phyloP scores from a whole-genome alignment of 768 basidiomycete genomes.

The Lentinus tigrinus region DNA sequence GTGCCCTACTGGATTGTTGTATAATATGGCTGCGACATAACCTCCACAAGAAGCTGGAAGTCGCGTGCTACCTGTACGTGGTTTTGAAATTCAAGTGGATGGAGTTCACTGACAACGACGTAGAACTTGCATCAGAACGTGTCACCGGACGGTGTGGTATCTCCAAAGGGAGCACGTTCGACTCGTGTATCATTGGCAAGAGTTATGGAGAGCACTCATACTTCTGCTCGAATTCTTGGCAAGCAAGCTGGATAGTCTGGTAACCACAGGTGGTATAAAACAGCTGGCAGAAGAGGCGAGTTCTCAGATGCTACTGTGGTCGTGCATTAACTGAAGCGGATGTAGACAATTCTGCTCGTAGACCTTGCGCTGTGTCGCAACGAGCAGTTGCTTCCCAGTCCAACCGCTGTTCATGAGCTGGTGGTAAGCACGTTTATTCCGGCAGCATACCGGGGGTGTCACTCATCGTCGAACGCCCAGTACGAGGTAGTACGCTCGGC shows the following conservation, averaged over 20 bases:
- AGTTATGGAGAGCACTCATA: constrained; percentile 59
- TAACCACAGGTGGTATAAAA: constrained; percentile 52
- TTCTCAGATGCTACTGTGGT: neutral
- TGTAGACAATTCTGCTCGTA: constrained; percentile 49
- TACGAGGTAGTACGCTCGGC: constrained; percentile 67
- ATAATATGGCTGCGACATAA: constrained; percentile 72
- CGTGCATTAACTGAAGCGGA: neutral
- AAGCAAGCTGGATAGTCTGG: constrained; percentile 52
- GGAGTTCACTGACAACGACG: neutral
- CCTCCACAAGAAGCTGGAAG: constrained; percentile 60
- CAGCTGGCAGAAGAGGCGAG: constrained; percentile 54
- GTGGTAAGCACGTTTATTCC: constrained; percentile 44
- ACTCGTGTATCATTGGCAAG: constrained; percentile 64
- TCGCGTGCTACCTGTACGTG: constrained; percentile 54
- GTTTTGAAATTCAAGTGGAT: neutral
- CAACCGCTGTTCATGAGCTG: constrained; percentile 55
- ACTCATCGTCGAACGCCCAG: constrained; percentile 30
- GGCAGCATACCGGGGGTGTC: neutral
- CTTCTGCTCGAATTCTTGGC: constrained; percentile 55
- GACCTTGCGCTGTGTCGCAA: constrained; percentile 49
- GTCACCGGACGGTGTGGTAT: constrained; percentile 56
- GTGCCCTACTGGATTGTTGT: constrained; percentile 66
- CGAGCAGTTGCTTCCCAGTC: constrained; percentile 54
- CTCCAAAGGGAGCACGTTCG: constrained; percentile 52
- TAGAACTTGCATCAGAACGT: constrained; percentile 56